These are phyloP conservation scores for Mimosa bimucronata DNA, from an alignment of 306 rosid species.

Conservation along the genomic window DNA sequence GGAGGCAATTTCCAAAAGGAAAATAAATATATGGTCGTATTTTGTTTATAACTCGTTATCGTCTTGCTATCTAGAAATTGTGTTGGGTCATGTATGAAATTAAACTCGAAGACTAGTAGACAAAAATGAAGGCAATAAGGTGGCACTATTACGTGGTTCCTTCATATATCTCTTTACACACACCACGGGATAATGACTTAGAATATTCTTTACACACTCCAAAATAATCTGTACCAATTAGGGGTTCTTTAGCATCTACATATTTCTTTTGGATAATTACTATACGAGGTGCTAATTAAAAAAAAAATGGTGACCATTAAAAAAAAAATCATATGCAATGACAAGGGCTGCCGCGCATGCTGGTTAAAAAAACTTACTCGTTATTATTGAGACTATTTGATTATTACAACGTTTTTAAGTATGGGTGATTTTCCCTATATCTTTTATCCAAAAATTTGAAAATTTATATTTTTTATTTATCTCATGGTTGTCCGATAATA, in stretches of 20 bases:
- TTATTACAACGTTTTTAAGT: too few species aligned
- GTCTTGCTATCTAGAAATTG: background rate
- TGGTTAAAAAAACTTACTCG: too few species aligned
- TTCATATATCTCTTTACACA: background rate
- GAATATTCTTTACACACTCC: background rate
- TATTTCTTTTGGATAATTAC: too few species aligned
- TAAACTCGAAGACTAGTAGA: slow-evolving; percentile 7
- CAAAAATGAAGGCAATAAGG: slow-evolving; percentile 28
- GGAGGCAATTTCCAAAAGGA: background rate
- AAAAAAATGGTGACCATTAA: too few species aligned
- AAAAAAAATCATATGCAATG: background rate
- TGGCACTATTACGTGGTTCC: slow-evolving; percentile 7
- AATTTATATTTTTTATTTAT: background rate
- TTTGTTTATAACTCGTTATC: background rate
- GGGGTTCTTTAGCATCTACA: background rate
- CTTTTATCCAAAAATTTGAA: too few species aligned
- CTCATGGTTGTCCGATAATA: background rate
- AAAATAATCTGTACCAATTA: background rate
- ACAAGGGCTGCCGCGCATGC: too few species aligned
- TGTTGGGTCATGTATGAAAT: background rate
- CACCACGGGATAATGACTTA: background rate
- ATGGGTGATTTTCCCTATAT: too few species aligned
- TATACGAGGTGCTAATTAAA: too few species aligned
- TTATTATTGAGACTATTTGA: too few species aligned
- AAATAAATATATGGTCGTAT: background rate